Percentiles rank a stretch among this genome's conserved stretches.
Evolutionary conservation across 2,329 filamentous ascomycete genomes (phyloP).

Genomic region (Claviceps spartinae): DNA sequence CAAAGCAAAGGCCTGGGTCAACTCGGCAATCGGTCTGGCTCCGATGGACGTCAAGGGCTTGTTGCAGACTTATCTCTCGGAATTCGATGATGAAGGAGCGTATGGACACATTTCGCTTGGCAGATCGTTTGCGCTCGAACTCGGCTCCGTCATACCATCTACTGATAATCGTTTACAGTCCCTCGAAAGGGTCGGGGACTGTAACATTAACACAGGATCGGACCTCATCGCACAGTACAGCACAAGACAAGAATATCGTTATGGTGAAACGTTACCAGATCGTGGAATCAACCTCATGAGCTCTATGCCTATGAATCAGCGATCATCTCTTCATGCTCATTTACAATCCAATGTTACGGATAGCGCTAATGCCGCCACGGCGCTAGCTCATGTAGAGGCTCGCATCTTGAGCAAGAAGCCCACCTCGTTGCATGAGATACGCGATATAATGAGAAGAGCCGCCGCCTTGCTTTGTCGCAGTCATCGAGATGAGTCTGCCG

Average conservation of each 20-base stretch:
- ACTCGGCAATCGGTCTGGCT: conserved; percentile 65
- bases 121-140: conserved; percentile 84
- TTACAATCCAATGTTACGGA: conserved; percentile 35
- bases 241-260: conserved; percentile 88
- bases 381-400: conserved; percentile 59
- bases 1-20: conserved; percentile 69
- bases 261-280: conserved; percentile 61
- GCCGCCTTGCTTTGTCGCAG: conserved; percentile 76
- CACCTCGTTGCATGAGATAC: conserved; percentile 60
- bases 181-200: conserved; percentile 60
- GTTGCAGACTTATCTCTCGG: conserved; percentile 89
- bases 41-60: conserved; percentile 90
- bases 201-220: conserved; percentile 77
- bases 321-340: conserved; percentile 31
- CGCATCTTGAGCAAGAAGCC: conserved; percentile 55
- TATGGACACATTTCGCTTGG: conserved; percentile 89
- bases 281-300: conserved; percentile 53
- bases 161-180: conserved; percentile 78
- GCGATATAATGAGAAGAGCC: conserved; percentile 70
- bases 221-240: conserved; percentile 97
- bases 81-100: conserved; percentile 79
- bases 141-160: conserved; percentile 73
- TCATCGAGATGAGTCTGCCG: conserved; percentile 58
- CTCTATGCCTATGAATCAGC: conserved; percentile 41
- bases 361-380: conserved; percentile 45